Conservation (phyloP, 1,139 yeast species). For the Blastobotrys apis region DNA sequence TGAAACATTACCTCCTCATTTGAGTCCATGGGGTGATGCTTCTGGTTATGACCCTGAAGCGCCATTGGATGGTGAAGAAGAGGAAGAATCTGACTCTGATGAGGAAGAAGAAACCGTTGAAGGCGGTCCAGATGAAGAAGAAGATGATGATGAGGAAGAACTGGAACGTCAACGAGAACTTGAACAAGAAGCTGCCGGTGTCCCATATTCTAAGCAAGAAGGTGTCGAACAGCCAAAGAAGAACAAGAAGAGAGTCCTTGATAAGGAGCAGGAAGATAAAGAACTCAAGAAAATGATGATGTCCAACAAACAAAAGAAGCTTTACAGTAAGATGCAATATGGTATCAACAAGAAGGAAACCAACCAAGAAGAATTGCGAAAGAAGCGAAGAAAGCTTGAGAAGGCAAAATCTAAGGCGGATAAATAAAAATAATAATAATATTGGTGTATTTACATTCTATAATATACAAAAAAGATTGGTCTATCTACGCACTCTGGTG, state of each 20-base stretch:
- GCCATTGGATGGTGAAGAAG: constrained; percentile 37
- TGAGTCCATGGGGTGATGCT: constrained; percentile 98
- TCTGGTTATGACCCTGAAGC: constrained; percentile 84
- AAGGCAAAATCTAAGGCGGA: constrained; percentile 59
- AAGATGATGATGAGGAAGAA: constrained; percentile 35
- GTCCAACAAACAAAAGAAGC: constrained; percentile 92
- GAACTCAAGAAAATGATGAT: constrained; percentile 93
- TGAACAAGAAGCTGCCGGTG: constrained; percentile 87
- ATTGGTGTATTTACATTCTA: neutral
- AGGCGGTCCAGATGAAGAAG: constrained; percentile 44
- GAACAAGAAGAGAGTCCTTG: constrained; percentile 35
- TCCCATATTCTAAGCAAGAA: constrained; percentile 59
- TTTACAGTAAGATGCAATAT: constrained; percentile 93
- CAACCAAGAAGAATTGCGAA: constrained; percentile 66
- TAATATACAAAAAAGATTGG: neutral
- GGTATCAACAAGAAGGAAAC: constrained; percentile 82
- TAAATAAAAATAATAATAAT: constrained; percentile 4
- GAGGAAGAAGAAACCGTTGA: constrained; percentile 43
- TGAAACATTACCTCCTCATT: constrained; percentile 91
- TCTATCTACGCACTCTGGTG: constrained; percentile 17
- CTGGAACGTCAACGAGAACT: constrained; percentile 74
- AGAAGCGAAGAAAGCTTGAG: constrained; percentile 74
- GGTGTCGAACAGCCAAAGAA: constrained; percentile 30
- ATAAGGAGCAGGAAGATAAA: constrained; percentile 69
- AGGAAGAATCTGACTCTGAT: constrained; percentile 45